A percentile compares a stretch with the other conserved stretches of the same genome.
phyloP scores from a whole-genome alignment of 495 filamentous ascomycete genomes.

The Penicillium angulare region DNA sequence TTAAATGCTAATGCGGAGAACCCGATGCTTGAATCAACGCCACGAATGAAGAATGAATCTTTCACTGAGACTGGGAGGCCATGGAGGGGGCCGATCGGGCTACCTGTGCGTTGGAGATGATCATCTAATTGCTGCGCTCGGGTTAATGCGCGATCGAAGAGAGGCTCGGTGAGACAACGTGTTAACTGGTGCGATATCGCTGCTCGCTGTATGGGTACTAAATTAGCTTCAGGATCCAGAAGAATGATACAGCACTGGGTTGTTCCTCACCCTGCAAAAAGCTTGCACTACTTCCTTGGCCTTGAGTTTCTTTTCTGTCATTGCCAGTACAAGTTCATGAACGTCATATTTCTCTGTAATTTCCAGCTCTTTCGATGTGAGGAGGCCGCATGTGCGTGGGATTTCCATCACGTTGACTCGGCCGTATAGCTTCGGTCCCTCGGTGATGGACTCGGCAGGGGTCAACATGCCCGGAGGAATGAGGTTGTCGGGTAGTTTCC shows the following conservation, averaged over 20 bases:
- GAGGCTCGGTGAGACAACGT: conserved; percentile 66
- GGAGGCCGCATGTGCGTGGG: conserved; percentile 48
- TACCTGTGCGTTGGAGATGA: conserved; percentile 46
- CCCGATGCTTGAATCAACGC: conserved; percentile 58
- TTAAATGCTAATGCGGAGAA: conserved; percentile 52
- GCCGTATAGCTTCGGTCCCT: conserved; percentile 30
- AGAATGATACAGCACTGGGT: background rate
- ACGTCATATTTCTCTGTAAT: conserved; percentile 61
- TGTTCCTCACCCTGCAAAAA: conserved; percentile 61
- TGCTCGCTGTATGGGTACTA: conserved; percentile 40
- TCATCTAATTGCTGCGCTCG: conserved; percentile 59
- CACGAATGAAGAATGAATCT: conserved; percentile 63
- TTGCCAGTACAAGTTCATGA: conserved; percentile 45
- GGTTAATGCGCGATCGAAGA: conserved; percentile 59
- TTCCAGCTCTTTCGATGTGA: conserved; percentile 50
- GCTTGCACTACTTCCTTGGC: conserved; percentile 53
- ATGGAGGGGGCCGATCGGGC: conserved; percentile 59
- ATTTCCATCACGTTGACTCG: conserved; percentile 43
- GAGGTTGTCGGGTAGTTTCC: conserved; percentile 35
- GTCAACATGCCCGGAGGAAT: conserved; percentile 42
- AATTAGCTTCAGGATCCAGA: background rate
- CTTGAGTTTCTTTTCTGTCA: conserved; percentile 46
- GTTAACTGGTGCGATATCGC: conserved; percentile 61
- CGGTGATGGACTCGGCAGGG: conserved; percentile 39
- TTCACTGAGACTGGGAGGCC: conserved; percentile 67